phyloP scores from a whole-genome alignment of 106 monocot species.

The Dendrobium chrysotoxum region DNA sequence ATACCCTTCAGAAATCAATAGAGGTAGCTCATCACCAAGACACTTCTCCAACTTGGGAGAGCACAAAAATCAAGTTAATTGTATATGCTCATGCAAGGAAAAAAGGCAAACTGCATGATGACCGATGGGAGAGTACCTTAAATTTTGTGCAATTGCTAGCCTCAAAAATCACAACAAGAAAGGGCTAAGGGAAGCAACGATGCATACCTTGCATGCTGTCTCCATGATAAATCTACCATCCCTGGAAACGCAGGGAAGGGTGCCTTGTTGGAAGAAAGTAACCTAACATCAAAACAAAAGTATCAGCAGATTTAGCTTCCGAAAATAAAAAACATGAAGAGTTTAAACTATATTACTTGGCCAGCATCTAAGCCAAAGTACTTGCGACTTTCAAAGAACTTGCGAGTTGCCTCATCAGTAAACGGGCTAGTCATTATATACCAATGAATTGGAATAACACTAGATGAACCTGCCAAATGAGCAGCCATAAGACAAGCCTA shows the following conservation, averaged over 20 bases:
- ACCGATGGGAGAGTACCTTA: background rate
- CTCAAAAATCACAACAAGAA: background rate
- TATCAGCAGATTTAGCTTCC: slow-evolving; percentile 5
- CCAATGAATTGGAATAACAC: slow-evolving; percentile 72
- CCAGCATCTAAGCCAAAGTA: slow-evolving; percentile 93
- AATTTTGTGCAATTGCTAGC: background rate
- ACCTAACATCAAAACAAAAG: slow-evolving; percentile 39
- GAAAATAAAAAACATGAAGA: slow-evolving; percentile 1
- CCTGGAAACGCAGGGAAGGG: slow-evolving; percentile 82
- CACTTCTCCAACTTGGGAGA: background rate
- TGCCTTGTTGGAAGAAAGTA: slow-evolving; percentile 99
- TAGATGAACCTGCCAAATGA: slow-evolving; percentile 25
- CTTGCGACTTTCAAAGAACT: slow-evolving; percentile 87
- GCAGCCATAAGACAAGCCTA: slow-evolving; percentile 8
- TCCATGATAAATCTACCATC: slow-evolving; percentile 98
- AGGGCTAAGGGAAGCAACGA: background rate
- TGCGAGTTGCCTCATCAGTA: slow-evolving; percentile 80
- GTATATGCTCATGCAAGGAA: background rate
- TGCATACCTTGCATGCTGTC: slow-evolving; percentile 66
- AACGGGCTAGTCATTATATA: slow-evolving; percentile 99
- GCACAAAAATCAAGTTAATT: background rate
- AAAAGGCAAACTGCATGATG: background rate
- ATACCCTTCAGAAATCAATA: background rate
- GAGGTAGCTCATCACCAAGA: background rate
- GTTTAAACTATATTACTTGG: slow-evolving; percentile 46